These are phyloP conservation scores for Sinapis alba DNA, from an alignment of 441 rosid species.

Conservation along the genomic window DNA sequence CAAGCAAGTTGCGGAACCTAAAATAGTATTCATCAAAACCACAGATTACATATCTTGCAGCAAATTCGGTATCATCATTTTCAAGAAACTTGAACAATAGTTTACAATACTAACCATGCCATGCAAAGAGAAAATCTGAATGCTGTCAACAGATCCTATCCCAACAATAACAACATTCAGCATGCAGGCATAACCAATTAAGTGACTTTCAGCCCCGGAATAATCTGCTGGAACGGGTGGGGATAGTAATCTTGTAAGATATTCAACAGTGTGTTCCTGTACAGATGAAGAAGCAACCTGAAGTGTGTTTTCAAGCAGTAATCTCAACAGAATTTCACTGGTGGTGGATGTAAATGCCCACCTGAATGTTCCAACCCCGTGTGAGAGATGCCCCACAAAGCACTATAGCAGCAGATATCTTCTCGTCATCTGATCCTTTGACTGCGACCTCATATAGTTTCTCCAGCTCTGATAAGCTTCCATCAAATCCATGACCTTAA, in stretches of 20 bases:
- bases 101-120: slow-evolving; percentile 60
- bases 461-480: slow-evolving; percentile 86
- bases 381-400: slow-evolving; percentile 77
- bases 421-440: slow-evolving; percentile 72
- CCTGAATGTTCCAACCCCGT: slow-evolving; percentile 84
- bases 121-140: slow-evolving; percentile 77
- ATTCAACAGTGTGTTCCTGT: slow-evolving; percentile 72
- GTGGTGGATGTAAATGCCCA: slow-evolving; percentile 27
- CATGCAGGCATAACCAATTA: slow-evolving; percentile 68
- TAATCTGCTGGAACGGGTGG: slow-evolving; percentile 59
- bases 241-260: slow-evolving; percentile 64
- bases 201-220: slow-evolving; percentile 52
- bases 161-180: slow-evolving; percentile 70
- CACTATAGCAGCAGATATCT: slow-evolving; percentile 68
- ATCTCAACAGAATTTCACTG: not conserved
- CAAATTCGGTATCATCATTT: not conserved
- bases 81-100: not conserved
- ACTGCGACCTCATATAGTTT: slow-evolving; percentile 70
- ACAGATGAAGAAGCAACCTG: slow-evolving; percentile 14
- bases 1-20: slow-evolving; percentile 84
- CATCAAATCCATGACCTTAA: slow-evolving; percentile 77
- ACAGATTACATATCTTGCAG: not conserved
- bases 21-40: slow-evolving; percentile 15
- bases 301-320: not conserved
- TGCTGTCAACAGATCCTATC: slow-evolving; percentile 71